Conservation (phyloP, 1,284 basidiomycete genomes). For the Trichosporon sp. region DNA sequence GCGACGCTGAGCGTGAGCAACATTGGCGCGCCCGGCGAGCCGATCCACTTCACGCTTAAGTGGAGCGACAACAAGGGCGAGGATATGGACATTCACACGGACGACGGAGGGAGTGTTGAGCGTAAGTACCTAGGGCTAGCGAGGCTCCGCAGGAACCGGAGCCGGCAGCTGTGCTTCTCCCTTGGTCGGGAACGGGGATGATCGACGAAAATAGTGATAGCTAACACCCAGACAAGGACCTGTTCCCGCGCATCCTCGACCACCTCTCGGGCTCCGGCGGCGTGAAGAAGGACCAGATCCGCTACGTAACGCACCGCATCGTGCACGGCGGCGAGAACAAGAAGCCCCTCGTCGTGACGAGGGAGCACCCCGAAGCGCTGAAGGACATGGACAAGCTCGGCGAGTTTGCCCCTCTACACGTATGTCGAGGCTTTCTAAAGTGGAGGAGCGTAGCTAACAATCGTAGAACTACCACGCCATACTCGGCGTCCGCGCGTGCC, state of each 20-base stretch:
- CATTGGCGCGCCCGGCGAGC: constrained; percentile 54
- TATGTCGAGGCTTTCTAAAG: constrained; percentile 29
- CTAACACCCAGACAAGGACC: constrained; percentile 43
- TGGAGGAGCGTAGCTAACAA: constrained; percentile 19
- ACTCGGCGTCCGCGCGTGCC: constrained; percentile 61
- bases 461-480: constrained; percentile 61
- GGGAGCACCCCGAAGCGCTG: constrained; percentile 61
- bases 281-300: constrained; percentile 49
- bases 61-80: constrained; percentile 39
- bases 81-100: constrained; percentile 46
- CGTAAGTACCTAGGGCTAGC: constrained; percentile 39
- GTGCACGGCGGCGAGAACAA: constrained; percentile 80
- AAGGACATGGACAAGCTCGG: constrained; percentile 73
- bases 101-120: constrained; percentile 45
- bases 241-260: constrained; percentile 51
- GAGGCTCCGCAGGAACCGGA: background rate
- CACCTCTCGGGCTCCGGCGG: constrained; percentile 42
- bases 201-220: background rate
- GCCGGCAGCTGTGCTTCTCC: background rate
- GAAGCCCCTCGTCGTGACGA: constrained; percentile 67
- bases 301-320: constrained; percentile 55
- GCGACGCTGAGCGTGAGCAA: constrained; percentile 49
- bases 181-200: too few species aligned
- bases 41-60: constrained; percentile 46
- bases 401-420: constrained; percentile 76